phyloP scores from a whole-genome alignment of 2,329 filamentous ascomycete species.

The Zymoseptoria brevis region DNA sequence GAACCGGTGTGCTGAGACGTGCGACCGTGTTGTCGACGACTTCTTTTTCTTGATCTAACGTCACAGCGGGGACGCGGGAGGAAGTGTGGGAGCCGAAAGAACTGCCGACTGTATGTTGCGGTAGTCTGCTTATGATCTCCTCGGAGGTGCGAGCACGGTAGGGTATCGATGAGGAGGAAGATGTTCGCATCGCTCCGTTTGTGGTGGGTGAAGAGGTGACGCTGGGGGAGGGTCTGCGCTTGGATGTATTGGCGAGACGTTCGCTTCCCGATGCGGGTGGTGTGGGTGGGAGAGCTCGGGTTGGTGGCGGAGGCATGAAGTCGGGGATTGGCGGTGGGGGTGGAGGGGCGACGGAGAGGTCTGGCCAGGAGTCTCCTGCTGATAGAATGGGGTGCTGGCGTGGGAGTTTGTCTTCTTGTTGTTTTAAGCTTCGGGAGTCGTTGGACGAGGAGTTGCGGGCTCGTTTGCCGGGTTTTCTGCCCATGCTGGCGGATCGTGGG shows the following conservation, averaged over 20 bases:
- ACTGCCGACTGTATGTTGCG: conserved; percentile 10
- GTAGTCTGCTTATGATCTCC: background rate
- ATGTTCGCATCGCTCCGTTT: background rate
- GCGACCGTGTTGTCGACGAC: background rate
- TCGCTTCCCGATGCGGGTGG: conserved; percentile 27
- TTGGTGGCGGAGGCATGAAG: conserved; percentile 26
- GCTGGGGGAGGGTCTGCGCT: background rate
- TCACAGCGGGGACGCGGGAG: background rate
- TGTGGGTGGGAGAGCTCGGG: conserved; percentile 27
- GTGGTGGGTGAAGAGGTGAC: background rate
- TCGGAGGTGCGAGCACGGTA: background rate
- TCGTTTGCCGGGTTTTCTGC: conserved; percentile 15
- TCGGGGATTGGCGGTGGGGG: background rate
- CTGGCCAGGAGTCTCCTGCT: background rate
- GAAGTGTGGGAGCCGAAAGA: background rate
- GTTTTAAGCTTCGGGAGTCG: background rate
- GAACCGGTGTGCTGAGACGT: background rate
- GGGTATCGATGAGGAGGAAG: background rate
- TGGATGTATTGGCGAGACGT: background rate
- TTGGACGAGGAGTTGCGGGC: background rate
- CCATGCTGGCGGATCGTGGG: conserved; percentile 26
- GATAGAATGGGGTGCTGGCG: conserved; percentile 18
- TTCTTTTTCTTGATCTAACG: conserved; percentile 7
- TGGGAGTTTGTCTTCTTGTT: conserved; percentile 12
- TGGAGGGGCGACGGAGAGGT: background rate